Conservation (phyloP, 371 early-diverging fungal genomes). For the Mortierella sp. region DNA sequence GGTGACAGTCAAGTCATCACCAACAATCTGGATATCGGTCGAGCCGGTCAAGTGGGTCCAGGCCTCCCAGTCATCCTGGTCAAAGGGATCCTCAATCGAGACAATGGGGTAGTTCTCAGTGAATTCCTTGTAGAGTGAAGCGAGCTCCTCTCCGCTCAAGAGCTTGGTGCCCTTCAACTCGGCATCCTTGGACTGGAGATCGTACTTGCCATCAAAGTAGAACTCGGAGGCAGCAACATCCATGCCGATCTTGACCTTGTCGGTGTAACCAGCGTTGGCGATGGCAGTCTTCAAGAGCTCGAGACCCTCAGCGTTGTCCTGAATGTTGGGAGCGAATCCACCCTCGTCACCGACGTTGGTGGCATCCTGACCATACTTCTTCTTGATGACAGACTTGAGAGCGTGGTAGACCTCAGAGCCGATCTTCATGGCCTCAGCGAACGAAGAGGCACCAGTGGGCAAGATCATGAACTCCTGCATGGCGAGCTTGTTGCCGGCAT, state of each 20-base stretch:
- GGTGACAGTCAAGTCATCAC: constrained; percentile 99
- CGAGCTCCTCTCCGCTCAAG: constrained; percentile 83
- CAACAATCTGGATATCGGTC: constrained; percentile 91
- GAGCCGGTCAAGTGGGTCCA: constrained; percentile 84
- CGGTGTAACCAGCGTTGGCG: constrained; percentile 92
- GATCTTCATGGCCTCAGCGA: constrained; percentile 97
- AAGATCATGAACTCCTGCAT: constrained; percentile 99
- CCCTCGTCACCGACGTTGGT: constrained; percentile 99
- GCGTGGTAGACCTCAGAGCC: constrained; percentile 97
- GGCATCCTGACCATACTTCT: constrained; percentile 98
- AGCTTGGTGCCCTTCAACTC: constrained; percentile 81
- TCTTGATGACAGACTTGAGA: constrained; percentile 95
- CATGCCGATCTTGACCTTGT: constrained; percentile 97
- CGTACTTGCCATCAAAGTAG: constrained; percentile 96
- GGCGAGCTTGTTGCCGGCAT: constrained; percentile 99
- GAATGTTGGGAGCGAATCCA: constrained; percentile 99
- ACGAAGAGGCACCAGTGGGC: constrained; percentile 94
- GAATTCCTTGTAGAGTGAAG: constrained; percentile 87
- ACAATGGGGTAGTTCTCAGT: constrained; percentile 93
- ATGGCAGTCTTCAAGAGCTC: constrained; percentile 93
- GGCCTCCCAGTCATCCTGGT: constrained; percentile 98
- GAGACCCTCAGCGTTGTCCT: constrained; percentile 96
- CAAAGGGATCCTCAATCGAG: constrained; percentile 99
- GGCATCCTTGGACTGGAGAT: constrained; percentile 96
- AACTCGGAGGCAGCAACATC: constrained; percentile 99